Base-by-base conservation (phyloP, 768 basidiomycete genomes). In the Boletus subcaerulescens region DNA sequence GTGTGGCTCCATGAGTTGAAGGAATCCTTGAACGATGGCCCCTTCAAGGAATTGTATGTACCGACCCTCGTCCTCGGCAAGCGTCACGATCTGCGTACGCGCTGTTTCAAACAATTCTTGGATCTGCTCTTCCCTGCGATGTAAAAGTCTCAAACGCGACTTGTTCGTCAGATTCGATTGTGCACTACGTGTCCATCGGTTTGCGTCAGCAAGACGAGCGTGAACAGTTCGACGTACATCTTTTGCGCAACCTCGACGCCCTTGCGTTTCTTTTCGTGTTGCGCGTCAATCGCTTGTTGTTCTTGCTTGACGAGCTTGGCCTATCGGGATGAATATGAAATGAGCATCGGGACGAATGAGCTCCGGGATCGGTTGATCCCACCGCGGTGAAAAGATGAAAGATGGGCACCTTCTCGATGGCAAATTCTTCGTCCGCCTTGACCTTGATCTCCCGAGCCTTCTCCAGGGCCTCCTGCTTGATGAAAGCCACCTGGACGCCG, bases 341-440 rank as follows among this genome's bases (percentile, higher is more conserved):
- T 5, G 20, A 22, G 11, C 3, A 12, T 17, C 8, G 13, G 35
- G 35, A 12, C 35, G 35, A 36, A 36, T 6, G 13, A 36, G 13
- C 35, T 15, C 35, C 15, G 35, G 26, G 26, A 26, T 45, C 14
- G 44, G 44, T 1, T 45, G 45, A 31, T 12, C 10, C 18, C 10
- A 8, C 40, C 5, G n/a, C 31, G 33, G 26, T 29, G 44, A 32
- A n/a, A 43, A 9, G 5, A 14, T 12, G 14, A n/a, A 43, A 9
- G 5, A 14, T 12, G 14, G 1, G 46, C 26, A 86, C 95, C 83
- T 99, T 99, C 72, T 99, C 97, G 61, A 99, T 98, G 18, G 96
- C 90, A 68, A 98, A 98, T 75, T 99, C 96, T 71, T 98, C 95
- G 58, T 99, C 94, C 0, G 97, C 96, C 73, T 99, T 99, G 56